Percentiles rank a stretch among this genome's conserved stretches.
Conservation (phyloP, 768 basidiomycete species). For the Pleurotus sapidus region DNA sequence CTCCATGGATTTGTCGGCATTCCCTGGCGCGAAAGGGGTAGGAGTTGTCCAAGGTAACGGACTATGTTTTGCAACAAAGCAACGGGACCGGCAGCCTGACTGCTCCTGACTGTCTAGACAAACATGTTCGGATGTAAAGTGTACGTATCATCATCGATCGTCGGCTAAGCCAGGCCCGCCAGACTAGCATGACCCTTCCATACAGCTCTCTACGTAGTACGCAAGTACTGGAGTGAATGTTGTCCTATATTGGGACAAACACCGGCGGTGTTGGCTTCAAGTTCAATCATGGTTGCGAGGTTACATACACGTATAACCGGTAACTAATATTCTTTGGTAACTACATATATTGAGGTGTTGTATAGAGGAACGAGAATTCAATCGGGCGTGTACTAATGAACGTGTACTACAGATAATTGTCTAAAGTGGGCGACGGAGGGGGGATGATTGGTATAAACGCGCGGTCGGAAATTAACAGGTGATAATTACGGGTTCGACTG, state of each 20-base stretch:
- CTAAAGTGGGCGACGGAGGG: background rate
- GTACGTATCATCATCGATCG: too few species aligned
- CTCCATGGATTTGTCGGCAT: too few species aligned
- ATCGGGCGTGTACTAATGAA: background rate
- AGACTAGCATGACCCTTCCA: too few species aligned
- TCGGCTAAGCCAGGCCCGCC: too few species aligned
- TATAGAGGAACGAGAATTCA: background rate
- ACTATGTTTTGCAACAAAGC: too few species aligned
- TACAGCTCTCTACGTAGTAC: too few species aligned
- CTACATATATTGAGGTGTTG: background rate
- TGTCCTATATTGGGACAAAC: background rate
- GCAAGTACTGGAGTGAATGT: too few species aligned
- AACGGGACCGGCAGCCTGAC: too few species aligned
- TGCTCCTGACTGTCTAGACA: too few species aligned
- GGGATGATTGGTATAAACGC: background rate
- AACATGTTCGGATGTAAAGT: too few species aligned
- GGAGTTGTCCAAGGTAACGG: too few species aligned
- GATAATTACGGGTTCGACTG: constrained; percentile 1
- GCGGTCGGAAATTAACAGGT: background rate
- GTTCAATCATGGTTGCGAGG: background rate
- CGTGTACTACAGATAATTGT: background rate
- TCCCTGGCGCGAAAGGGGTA: too few species aligned
- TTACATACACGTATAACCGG: background rate
- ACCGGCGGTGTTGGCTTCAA: background rate
- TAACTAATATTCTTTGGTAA: constrained; percentile 2